These are phyloP conservation scores for Tolypocladium tropicale DNA, from an alignment of 2,329 filamentous ascomycete genomes.

Conservation along the genomic window DNA sequence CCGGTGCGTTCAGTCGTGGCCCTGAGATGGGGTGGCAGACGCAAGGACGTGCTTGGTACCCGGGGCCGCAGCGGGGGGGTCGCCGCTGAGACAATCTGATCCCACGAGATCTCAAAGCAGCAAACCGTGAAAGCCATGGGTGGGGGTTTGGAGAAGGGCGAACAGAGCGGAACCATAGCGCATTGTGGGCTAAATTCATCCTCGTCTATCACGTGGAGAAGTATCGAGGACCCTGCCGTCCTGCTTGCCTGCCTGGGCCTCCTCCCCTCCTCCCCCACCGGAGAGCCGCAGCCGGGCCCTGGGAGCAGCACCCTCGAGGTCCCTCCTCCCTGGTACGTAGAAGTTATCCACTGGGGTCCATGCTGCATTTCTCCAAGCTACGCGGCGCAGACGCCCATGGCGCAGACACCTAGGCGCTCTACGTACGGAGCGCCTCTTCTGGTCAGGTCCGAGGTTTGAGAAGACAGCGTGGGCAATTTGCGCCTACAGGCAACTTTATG, in stretches of 20 bases:
- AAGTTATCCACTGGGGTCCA: too few relatives aligned
- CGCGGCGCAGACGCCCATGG: slow-evolving; percentile 2
- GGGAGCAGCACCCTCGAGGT: not conserved
- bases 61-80: not conserved
- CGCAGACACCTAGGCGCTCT: slow-evolving; percentile 4
- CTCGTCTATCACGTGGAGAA: not conserved
- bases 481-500: not conserved
- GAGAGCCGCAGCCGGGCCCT: not conserved
- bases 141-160: not conserved
- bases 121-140: not conserved
- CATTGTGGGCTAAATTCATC: slow-evolving; percentile 5
- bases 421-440: not conserved
- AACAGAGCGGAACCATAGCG: not conserved
- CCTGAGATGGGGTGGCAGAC: not conserved
- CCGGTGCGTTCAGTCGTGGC: too few relatives aligned
- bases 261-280: not conserved
- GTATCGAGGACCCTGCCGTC: not conserved
- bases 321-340: too few relatives aligned
- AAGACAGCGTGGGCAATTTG: not conserved
- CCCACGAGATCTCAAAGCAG: not conserved
- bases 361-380: not conserved
- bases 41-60: not conserved
- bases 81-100: not conserved
- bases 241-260: too few relatives aligned
- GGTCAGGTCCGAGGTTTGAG: not conserved